Evolutionary conservation across 2,329 filamentous ascomycete species (phyloP), one percentile per base, ranked within the genome.

Genomic region (Stagonosporopsis tanaceti): DNA sequence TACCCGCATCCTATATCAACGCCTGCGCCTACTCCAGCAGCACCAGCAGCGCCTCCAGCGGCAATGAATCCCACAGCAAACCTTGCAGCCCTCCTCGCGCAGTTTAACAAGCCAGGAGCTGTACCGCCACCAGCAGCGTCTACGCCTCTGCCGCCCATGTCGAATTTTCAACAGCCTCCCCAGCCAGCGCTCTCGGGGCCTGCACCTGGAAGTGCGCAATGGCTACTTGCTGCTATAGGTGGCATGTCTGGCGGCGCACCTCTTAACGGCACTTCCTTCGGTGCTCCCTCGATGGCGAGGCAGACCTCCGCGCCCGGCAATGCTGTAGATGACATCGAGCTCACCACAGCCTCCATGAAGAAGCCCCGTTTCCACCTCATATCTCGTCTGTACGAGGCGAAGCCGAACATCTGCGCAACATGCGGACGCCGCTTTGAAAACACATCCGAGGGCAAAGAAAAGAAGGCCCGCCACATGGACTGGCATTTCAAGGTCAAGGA

Each of bases 401-500:
- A 92, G 37, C 91, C 94, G 0, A 91, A 93, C 57, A 91, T 93
- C 54, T 99, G 95, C 75, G 91, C 89, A 12, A 94, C 94, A 57
- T 99, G 95, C 73, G 95, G 94, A 24, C 87, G 93, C 58, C 89
- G 95, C 2, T 99, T 99, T 76, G 85, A 85, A 51, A 85, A 86
- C 4, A 91, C 91, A 46, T 86, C 88, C 12, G 87, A 91, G 63
- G 94, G 94, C 12, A 90, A 87, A 68, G 88, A 89, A 72, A 91
- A 90, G 80, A 98, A 98, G 80, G 91, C 89, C 24, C 87, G 89
- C 3, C 95, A 99, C 74, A 89, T 99, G 82, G 95, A 99, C 77
- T 99, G 95, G 95, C 95, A 99, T 77, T 99, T 99, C 79, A 89
- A 90, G 54, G 93, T 94, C 24, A 94, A 97, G 71, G 92, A 96